Conservation (phyloP, 129 eudicot species). For the Chrysanthemum seticuspe region DNA sequence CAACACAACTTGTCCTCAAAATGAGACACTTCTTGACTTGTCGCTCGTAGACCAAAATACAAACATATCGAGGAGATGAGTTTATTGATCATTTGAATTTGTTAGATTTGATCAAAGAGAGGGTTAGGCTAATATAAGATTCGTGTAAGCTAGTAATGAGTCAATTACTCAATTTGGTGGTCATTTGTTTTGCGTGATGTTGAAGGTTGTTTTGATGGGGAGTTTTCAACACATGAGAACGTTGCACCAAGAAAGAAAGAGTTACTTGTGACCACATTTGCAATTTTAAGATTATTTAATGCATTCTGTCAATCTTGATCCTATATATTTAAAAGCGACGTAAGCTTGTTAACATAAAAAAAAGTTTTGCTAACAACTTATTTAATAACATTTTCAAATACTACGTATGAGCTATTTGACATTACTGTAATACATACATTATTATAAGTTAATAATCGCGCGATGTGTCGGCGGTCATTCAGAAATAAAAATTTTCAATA, state of each 20-base stretch:
- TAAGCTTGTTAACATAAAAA: too few relatives aligned
- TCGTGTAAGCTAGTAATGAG: slow-evolving; percentile 35
- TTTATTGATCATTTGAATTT: slow-evolving; percentile 22
- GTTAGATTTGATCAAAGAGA: slow-evolving; percentile 16
- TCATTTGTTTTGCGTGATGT: slow-evolving; percentile 50
- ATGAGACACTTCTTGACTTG: background rate
- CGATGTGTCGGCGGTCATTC: too few relatives aligned
- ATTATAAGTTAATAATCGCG: too few relatives aligned
- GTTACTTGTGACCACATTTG: slow-evolving; percentile 34
- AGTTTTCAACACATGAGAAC: slow-evolving; percentile 44
- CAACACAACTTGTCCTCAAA: slow-evolving; percentile 45
- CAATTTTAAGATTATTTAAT: slow-evolving; percentile 10
- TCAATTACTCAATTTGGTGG: slow-evolving; percentile 48
- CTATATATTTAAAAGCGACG: too few relatives aligned
- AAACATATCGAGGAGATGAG: slow-evolving; percentile 15
- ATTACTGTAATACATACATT: too few relatives aligned
- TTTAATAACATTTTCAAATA: too few relatives aligned
- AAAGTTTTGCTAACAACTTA: too few relatives aligned
- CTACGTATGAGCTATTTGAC: too few relatives aligned
- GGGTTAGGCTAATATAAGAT: slow-evolving; percentile 35
- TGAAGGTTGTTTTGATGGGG: slow-evolving; percentile 42
- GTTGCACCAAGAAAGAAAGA: slow-evolving; percentile 46
- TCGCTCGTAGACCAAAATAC: slow-evolving; percentile 8
- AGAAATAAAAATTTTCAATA: too few relatives aligned
- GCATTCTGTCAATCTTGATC: too few relatives aligned